Conservation (phyloP, 352 stramenopile genomes). For the Hyaloperonospora arabidopsidis region DNA sequence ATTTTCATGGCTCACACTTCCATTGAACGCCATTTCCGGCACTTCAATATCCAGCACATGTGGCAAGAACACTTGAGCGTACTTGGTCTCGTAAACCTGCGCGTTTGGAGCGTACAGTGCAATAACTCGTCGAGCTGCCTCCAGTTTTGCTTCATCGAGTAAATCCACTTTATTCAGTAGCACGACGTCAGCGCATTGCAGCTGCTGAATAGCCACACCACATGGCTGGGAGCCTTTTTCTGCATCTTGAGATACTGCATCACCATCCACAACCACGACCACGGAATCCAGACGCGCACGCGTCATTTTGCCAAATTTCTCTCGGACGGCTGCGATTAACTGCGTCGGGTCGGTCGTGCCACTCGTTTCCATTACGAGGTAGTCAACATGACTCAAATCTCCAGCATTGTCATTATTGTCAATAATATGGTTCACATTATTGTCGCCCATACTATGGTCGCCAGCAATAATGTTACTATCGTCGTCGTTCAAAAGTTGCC, state of each 20-base stretch:
- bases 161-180: conserved; percentile 81
- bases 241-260: conserved; percentile 48
- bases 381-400: conserved; percentile 57
- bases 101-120: conserved; percentile 39
- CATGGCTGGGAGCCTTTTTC: conserved; percentile 19
- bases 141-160: conserved; percentile 29
- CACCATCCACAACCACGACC: conserved; percentile 67
- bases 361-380: conserved; percentile 71
- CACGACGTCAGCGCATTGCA: conserved; percentile 67
- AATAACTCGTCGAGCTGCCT: conserved; percentile 29
- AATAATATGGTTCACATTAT: too few species aligned
- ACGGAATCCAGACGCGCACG: conserved; percentile 71
- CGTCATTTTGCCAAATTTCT: conserved; percentile 74
- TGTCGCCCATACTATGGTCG: too few species aligned
- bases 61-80: conserved; percentile 54
- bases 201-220: conserved; percentile 46
- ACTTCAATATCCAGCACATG: conserved; percentile 65
- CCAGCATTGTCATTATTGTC: neutral
- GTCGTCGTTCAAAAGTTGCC: conserved; percentile 35
- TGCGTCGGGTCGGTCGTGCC: conserved; percentile 63
- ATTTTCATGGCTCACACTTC: conserved; percentile 55
- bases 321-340: conserved; percentile 54
- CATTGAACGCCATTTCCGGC: conserved; percentile 40
- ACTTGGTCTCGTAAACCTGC: conserved; percentile 60
- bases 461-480: neutral